phyloP scores from a whole-genome alignment of 345 rosid genomes.

The Citrus medica region DNA sequence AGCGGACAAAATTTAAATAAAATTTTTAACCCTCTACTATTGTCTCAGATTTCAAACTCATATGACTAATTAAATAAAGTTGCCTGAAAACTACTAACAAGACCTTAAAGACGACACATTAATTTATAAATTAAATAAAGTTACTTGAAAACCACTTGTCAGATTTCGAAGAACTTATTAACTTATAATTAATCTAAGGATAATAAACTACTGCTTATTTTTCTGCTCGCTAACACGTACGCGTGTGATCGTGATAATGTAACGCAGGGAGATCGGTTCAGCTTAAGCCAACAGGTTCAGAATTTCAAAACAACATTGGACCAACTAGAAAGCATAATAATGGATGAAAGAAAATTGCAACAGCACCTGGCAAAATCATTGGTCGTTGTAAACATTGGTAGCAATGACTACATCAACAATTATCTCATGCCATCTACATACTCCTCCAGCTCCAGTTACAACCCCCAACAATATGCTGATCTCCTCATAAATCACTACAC shows the following conservation, averaged over 20 bases:
- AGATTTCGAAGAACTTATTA: fast-evolving
- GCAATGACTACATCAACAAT: slow-evolving; percentile 82
- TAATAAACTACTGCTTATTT: too few species aligned
- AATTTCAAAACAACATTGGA: slow-evolving; percentile 55
- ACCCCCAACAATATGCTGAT: slow-evolving; percentile 47
- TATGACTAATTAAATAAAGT: too few species aligned
- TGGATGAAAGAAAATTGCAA: slow-evolving; percentile 22
- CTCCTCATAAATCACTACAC: slow-evolving; percentile 51
- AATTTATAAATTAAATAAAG: too few species aligned
- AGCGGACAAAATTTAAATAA: too few species aligned
- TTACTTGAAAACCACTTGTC: fast-evolving
- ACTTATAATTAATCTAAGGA: too few species aligned
- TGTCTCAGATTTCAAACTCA: too few species aligned
- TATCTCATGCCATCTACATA: slow-evolving; percentile 61
- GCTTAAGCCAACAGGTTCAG: slow-evolving; percentile 52
- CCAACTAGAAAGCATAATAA: slow-evolving; percentile 31
- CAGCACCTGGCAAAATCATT: slow-evolving; percentile 47
- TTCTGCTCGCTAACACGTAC: neutral
- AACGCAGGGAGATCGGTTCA: slow-evolving; percentile 63
- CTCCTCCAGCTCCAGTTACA: slow-evolving; percentile 45
- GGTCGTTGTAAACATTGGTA: slow-evolving; percentile 58
- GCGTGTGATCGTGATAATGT: neutral
- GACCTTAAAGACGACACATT: fast-evolving
- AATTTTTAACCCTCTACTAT: too few species aligned
- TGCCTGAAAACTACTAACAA: fast-evolving